These are phyloP conservation scores for Schizophyllum commune DNA, from an alignment of 1,284 basidiomycete species.

Conservation along the genomic window DNA sequence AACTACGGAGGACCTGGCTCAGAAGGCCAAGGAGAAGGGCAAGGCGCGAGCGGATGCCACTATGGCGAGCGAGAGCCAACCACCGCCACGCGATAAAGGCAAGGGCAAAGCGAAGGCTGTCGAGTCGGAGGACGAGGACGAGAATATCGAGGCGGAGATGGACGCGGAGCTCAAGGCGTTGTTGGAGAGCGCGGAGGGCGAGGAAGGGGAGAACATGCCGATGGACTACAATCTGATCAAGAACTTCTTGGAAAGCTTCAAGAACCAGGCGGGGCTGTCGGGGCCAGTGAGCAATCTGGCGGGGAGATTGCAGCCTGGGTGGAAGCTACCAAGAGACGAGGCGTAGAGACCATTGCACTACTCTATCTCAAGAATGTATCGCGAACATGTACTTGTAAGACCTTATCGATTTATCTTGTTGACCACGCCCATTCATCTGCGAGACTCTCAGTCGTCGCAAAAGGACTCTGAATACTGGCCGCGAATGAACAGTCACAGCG, in stretches of 20 bases:
- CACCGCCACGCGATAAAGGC: slow-evolving; percentile 19
- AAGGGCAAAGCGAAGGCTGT: slow-evolving; percentile 28
- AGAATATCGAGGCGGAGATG: slow-evolving; percentile 68
- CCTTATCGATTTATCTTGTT: too few relatives aligned
- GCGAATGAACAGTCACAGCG: too few relatives aligned
- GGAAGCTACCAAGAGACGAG: slow-evolving; percentile 65
- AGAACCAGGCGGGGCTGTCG: slow-evolving; percentile 76
- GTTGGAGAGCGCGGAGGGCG: slow-evolving; percentile 48
- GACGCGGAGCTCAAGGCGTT: slow-evolving; percentile 73
- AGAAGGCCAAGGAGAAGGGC: slow-evolving; percentile 1
- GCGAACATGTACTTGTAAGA: too few relatives aligned
- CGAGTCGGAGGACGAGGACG: slow-evolving; percentile 33
- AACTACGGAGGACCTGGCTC: background rate
- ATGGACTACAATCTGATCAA: slow-evolving; percentile 88
- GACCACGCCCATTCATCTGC: too few relatives aligned
- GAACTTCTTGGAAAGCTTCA: slow-evolving; percentile 93
- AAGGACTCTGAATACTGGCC: too few relatives aligned
- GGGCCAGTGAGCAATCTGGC: slow-evolving; percentile 87
- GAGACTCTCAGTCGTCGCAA: too few relatives aligned
- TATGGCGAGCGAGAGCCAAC: background rate
- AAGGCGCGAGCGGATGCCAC: too few relatives aligned
- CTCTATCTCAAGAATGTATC: too few relatives aligned
- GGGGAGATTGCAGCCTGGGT: slow-evolving; percentile 70
- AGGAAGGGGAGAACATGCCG: slow-evolving; percentile 34
- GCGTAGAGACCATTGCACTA: too few relatives aligned